Evolutionary conservation across 192 early-diverging fungal species (phyloP), one percentile per base, ranked within the genome.

Genomic region (Rhizophagus clarus): DNA sequence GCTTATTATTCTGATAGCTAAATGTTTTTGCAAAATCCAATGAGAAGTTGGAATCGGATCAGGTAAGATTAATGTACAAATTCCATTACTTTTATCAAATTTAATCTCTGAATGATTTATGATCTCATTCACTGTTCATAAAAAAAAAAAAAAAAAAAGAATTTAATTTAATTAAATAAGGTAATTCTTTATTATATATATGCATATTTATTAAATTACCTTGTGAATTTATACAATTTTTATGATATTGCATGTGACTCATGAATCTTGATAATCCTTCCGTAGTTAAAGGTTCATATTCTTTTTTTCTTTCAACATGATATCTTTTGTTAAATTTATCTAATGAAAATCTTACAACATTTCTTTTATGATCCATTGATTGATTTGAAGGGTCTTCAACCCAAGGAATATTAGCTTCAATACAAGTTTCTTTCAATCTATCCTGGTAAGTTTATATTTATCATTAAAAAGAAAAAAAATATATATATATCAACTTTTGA

Each of bases 171-270:
- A 40, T 40, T 40, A 40, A 37, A 40, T 40, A 40, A 40, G 37
- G 5, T 40, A 40, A 40, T 8, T 40, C 37, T 7, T 32, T 32
- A 32, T 2, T 32, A 32, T 40, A 5, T 40, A 6, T 40, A 40
- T 40, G 6, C 37, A 7, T 40, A 7, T 40, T 40, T 40, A 8
- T 40, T 40, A 3, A 40, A 17, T 29, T 75, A 72, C 82, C 84
- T 82, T 28, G 49, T 81, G 15, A 64, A 68, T 79, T 72, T 67
- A 49, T 83, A 80, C 3, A 42, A 31, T 66, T 24, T 56, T 69
- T 79, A 74, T 89, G 88, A 29, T 80, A 22, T 62, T 85, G 64
- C 87, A 89, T 89, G 17, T 86, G 84, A 15, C 77, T 75, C 47
- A 86, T 67, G 31, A 89, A 85, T 12, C 42, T 68, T 32, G 82